Base-by-base conservation (phyloP, 2,329 filamentous ascomycete genomes). In the Truncatella angustata region DNA sequence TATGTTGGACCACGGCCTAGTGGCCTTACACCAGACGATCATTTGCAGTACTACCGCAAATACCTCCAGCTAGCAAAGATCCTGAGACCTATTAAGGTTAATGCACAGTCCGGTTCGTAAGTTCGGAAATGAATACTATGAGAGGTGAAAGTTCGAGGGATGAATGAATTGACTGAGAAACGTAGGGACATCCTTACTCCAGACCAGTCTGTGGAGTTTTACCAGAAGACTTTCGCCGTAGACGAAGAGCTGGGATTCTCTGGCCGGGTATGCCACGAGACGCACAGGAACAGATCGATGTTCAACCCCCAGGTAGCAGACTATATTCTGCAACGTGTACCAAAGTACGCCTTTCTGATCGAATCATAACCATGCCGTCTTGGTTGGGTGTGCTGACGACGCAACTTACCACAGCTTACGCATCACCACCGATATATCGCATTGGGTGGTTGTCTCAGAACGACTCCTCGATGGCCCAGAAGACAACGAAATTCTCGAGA, bases 151-250 rank as follows among this genome's bases (percentile, higher is more conserved):
- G 11, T 12, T 35, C n/a, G 12, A 46, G 14, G 10, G 26, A 23
- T 3, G n/a, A 2, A 9, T 5, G 12, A 11, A n/a, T 4, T 45
- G 49, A 40, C 36, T 32, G 2, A 4, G 9, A 1, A 14, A 6
- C 2, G 21, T 18, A 70, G 67, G 12, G 67, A 70, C 30, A 52
- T 59, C 20, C 69, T 64, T 62, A 58, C 59, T 4, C 44, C 60
- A 2, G 66, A 69, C 14, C 60, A 70, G 14, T 65, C 66, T 1
- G 62, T 69, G 4, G 56, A 63, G 28, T 70, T 70, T 39, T 70
- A 65, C 53, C 36, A 60, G n/a, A 57, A 57, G 3, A 66, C 66
- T 1, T 56, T 70, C 3, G 44, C 59, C 11, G 55, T 70, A 7
- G 65, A 69, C 14, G 57, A 58, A 3, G 65, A 68, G 45, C 47